These are phyloP conservation scores for Fagopyrum tataricum DNA, from an alignment of 148 eudicot species.

Conservation along the genomic window DNA sequence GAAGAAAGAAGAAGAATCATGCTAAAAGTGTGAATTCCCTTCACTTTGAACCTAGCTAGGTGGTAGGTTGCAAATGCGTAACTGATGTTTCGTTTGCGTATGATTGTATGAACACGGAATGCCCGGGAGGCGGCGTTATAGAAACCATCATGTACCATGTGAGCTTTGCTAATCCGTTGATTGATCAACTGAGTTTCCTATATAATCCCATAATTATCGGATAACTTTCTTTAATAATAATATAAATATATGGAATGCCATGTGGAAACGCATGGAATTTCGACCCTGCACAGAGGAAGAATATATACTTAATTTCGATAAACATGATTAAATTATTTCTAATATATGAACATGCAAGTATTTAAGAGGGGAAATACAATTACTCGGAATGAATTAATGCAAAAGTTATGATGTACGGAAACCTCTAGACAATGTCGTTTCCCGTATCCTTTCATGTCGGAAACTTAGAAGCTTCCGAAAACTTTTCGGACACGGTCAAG, in stretches of 20 bases:
- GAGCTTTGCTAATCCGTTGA: not conserved
- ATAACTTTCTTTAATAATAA: not conserved
- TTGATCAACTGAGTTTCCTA: not conserved
- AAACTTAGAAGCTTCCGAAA: too few species aligned
- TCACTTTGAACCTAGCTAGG: too few species aligned
- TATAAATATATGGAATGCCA: slow-evolving; percentile 1
- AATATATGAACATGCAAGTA: not conserved
- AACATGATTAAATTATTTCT: not conserved
- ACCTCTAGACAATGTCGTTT: too few species aligned
- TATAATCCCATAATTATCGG: not conserved
- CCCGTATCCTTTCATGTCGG: too few species aligned
- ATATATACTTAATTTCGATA: not conserved
- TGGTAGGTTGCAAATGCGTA: too few species aligned
- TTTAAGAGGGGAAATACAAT: not conserved
- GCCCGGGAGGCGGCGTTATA: not conserved
- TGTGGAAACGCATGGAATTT: not conserved
- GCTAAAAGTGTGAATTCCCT: too few species aligned
- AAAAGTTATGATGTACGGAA: too few species aligned
- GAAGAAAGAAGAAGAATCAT: too few species aligned
- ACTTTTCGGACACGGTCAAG: too few species aligned
- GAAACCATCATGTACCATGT: not conserved
- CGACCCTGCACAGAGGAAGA: not conserved
- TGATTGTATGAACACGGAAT: slow-evolving; percentile 9
- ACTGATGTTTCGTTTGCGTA: too few species aligned
- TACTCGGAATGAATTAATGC: not conserved